Conservation (phyloP, 441 rosid species). For the Erodium chrysanthum region DNA sequence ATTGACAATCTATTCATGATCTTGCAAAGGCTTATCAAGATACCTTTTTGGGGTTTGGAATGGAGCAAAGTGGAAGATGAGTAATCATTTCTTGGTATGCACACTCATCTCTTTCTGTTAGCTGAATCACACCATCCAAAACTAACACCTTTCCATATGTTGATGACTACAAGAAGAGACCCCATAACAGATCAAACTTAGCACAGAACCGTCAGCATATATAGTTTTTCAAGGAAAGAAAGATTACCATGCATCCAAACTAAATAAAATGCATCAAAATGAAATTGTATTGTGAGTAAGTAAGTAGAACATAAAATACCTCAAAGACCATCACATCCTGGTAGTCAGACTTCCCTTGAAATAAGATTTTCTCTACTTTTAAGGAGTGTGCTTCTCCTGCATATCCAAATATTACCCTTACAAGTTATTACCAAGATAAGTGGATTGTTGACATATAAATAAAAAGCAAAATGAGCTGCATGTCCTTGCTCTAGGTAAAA, state of each 20-base stretch:
- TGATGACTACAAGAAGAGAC: constrained; percentile 46
- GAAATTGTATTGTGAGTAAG: background rate
- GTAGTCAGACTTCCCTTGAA: constrained; percentile 86
- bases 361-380: constrained; percentile 79
- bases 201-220: background rate
- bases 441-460: background rate
- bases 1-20: background rate
- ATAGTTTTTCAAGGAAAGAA: background rate
- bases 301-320: constrained; percentile 33
- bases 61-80: constrained; percentile 89
- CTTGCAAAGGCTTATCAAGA: background rate
- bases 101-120: constrained; percentile 94
- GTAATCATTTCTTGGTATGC: constrained; percentile 96
- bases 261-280: background rate
- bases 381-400: constrained; percentile 98
- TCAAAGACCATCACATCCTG: constrained; percentile 93
- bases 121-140: constrained; percentile 90
- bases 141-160: constrained; percentile 87
- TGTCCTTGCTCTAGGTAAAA: background rate
- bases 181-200: constrained; percentile 1
- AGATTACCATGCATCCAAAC: background rate
- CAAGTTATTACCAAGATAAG: background rate
- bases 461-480: background rate
- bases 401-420: background rate
- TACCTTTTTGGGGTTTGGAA: constrained; percentile 81